Percentiles rank a stretch among this genome's conserved stretches.
Conservation (phyloP, 768 basidiomycete genomes). For the Mycena metata region DNA sequence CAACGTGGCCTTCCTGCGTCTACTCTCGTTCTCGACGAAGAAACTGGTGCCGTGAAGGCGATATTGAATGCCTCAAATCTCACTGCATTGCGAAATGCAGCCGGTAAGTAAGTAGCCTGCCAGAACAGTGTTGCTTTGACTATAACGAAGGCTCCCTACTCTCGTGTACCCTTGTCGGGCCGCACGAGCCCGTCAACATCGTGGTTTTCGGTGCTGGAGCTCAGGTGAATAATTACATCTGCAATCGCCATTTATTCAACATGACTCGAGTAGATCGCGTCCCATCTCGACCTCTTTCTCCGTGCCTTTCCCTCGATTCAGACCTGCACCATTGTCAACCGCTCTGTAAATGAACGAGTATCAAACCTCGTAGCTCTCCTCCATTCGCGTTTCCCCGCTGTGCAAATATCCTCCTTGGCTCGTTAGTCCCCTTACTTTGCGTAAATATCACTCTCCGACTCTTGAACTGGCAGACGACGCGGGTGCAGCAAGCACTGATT, state of each 20-base stretch:
- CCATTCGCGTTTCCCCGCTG: conserved; percentile 42
- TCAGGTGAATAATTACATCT: conserved; percentile 58
- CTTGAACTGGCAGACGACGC: conserved; percentile 22
- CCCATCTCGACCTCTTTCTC: conserved; percentile 75
- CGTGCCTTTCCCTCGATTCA: conserved; percentile 67
- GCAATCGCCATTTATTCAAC: background rate
- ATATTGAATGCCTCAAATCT: conserved; percentile 83
- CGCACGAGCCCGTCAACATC: conserved; percentile 55
- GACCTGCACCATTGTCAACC: conserved; percentile 73
- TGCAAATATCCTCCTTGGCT: conserved; percentile 32
- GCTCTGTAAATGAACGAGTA: conserved; percentile 66
- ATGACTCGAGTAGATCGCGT: conserved; percentile 61
- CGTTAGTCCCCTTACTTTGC: conserved; percentile 43
- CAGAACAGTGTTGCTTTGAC: conserved; percentile 27
- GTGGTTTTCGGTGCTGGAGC: conserved; percentile 82
- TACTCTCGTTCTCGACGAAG: conserved; percentile 82
- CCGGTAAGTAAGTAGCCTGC: conserved; percentile 58
- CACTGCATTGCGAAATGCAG: conserved; percentile 87
- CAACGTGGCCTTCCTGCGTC: conserved; percentile 78
- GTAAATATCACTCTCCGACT: conserved; percentile 27
- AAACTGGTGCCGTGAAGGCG: conserved; percentile 76
- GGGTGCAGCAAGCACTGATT: conserved; percentile 17
- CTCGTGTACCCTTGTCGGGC: conserved; percentile 68
- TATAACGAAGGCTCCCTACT: conserved; percentile 72
- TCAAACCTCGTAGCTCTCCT: conserved; percentile 49